These are phyloP conservation scores for Tetragonia tetragonoides DNA, from an alignment of 148 eudicot species.

Conservation along the genomic window DNA sequence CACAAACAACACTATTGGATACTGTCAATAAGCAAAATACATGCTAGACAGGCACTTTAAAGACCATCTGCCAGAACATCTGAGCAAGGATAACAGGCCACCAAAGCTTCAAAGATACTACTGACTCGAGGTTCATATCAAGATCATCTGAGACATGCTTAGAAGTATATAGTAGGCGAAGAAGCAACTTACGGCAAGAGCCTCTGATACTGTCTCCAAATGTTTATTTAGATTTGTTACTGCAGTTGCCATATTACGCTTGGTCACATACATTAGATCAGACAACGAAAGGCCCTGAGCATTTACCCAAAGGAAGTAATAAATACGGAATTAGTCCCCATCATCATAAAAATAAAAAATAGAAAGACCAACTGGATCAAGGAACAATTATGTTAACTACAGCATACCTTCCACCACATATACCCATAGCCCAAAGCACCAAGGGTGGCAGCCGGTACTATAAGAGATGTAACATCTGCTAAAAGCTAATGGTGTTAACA, in stretches of 20 bases:
- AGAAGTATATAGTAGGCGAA: not conserved
- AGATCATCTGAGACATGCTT: not conserved
- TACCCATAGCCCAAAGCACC: conserved; percentile 92
- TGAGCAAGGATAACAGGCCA: not conserved
- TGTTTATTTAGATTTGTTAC: conserved; percentile 79
- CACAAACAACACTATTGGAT: not conserved
- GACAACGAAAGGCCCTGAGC: conserved; percentile 71
- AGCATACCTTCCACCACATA: conserved; percentile 97
- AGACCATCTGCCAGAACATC: not conserved
- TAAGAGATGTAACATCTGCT: conserved; percentile 52
- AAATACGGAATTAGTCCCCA: not conserved
- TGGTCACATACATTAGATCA: conserved; percentile 95
- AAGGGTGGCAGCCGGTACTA: conserved; percentile 74
- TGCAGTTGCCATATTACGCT: conserved; percentile 73
- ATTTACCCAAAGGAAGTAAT: conserved; percentile 9
- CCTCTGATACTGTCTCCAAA: conserved; percentile 62
- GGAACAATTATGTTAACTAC: not conserved
- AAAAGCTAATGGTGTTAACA: conserved; percentile 7
- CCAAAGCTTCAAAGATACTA: not conserved
- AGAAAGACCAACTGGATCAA: not conserved
- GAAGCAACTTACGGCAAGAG: conserved; percentile 61
- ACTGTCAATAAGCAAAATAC: not conserved
- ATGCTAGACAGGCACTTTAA: not conserved
- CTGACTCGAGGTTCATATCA: too few relatives aligned
- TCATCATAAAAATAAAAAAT: not conserved